These are phyloP conservation scores for Xylaria sp. DNA, from an alignment of 2,329 filamentous ascomycete genomes.

Conservation along the genomic window DNA sequence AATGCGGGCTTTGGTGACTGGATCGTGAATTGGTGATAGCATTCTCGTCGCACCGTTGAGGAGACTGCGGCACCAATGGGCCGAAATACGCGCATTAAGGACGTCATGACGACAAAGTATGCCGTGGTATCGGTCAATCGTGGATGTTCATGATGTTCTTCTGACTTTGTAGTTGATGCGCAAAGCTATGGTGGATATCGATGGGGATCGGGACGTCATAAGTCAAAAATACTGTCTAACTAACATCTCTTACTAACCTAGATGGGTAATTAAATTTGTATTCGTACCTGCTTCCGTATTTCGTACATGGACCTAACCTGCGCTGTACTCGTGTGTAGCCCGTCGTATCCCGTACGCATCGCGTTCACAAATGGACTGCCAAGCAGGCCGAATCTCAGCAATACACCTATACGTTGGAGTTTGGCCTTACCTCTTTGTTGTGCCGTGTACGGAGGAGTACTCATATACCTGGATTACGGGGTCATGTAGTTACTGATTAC, in stretches of 20 bases:
- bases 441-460: no score
- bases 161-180: constrained; percentile 5
- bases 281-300: not conserved
- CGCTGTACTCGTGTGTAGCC: not conserved
- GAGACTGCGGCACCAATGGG: constrained; percentile 12
- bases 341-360: not conserved
- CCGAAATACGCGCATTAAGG: constrained; percentile 19
- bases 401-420: not conserved
- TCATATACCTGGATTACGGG: no score
- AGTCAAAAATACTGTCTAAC: not conserved
- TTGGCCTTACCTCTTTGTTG: no score
- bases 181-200: constrained; percentile 20
- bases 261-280: not conserved
- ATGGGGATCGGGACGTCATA: constrained; percentile 22
- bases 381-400: not conserved
- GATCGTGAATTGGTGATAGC: constrained; percentile 5
- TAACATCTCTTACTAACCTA: not conserved
- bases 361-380: not conserved
- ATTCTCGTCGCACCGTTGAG: constrained; percentile 15
- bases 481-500: not conserved
- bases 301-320: not conserved
- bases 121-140: constrained; percentile 1
- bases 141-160: constrained; percentile 8
- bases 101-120: constrained; percentile 23
- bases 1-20: not conserved